Evolutionary conservation across 1,284 basidiomycete genomes (phyloP), one percentile per base, ranked within the genome.

Genomic region (Leccinum variabile): DNA sequence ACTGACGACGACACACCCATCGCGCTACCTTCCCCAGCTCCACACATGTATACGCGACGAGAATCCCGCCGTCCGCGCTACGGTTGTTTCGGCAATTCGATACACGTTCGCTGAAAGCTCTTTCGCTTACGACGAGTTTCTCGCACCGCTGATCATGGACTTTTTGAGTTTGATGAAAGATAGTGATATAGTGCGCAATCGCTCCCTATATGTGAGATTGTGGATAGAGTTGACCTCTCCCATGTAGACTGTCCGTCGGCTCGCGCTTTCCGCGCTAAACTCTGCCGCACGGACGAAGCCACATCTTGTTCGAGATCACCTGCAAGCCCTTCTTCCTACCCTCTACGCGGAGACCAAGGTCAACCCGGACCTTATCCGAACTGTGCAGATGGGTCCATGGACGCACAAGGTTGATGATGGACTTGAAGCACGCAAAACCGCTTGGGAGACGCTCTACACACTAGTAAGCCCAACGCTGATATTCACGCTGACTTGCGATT

Each of bases 381-480:
- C 91, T 6, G 95, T 99, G 8, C 90, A 94, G 72, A 98, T 99
- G 97, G 97, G 97, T 14, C 97, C 97, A 1, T 99, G 95, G 90
- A 95, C 92, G 59, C 94, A 97, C 76, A 94, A 91, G 73, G 92
- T 95, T 39, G 95, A 97, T 70, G 94, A 97, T 68, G 95, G 95
- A 57, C 81, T 97, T 10, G 95, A 97, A 67, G 86, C 94, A n/a
- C 88, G 94, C 60, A 95, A 97, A 82, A 96, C 94, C 0, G 97
- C 97, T 2, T 98, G 94, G 77, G 97, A 99, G 78, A 97, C 96
- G 5, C 93, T 99, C 83, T 97, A 97, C 75, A 98, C 96, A 16
- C 78, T 98, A 65, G 92, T 94, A 67, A 69, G 89, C 13, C 11
- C 5, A 10, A 49, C 6, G 16, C 8, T 11, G 2, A 18, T n/a